A percentile compares a stretch with the other conserved stretches of the same genome.
phyloP scores from a whole-genome alignment of 371 early-diverging fungal species.

The Parasitella parasitica region DNA sequence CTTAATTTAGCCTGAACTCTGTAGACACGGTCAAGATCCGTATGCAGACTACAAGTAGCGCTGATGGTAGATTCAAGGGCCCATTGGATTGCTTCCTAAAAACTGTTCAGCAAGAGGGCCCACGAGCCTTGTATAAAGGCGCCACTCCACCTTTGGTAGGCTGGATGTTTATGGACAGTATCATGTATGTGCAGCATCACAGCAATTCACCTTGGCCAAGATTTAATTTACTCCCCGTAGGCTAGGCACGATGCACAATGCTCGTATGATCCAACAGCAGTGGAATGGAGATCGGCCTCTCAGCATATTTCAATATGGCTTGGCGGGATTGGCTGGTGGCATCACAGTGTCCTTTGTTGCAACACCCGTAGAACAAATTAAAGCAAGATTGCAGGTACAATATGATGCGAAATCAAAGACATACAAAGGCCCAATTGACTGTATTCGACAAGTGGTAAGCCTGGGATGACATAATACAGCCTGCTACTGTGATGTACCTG shows the following conservation, averaged over 20 bases:
- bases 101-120: constrained; percentile 76
- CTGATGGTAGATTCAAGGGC: constrained; percentile 81
- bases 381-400: constrained; percentile 88
- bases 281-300: constrained; percentile 66
- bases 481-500: not conserved
- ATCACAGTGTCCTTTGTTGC: constrained; percentile 88
- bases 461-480: not conserved
- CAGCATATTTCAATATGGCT: constrained; percentile 66
- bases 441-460: constrained; percentile 70
- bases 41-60: constrained; percentile 71
- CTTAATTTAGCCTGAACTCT: not conserved
- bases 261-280: constrained; percentile 66
- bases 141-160: constrained; percentile 93
- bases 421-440: constrained; percentile 87
- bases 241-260: constrained; percentile 83
- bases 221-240: constrained; percentile 25
- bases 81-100: constrained; percentile 80
- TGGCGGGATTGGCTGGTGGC: constrained; percentile 84
- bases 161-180: constrained; percentile 91
- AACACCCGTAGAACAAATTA: constrained; percentile 86
- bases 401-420: constrained; percentile 71
- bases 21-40: constrained; percentile 78
- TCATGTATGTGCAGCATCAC: constrained; percentile 52
- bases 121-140: constrained; percentile 85
- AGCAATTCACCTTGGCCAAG: not conserved